phyloP scores from a whole-genome alignment of 2,329 filamentous ascomycete genomes.

The Amylocarpus encephaloides region DNA sequence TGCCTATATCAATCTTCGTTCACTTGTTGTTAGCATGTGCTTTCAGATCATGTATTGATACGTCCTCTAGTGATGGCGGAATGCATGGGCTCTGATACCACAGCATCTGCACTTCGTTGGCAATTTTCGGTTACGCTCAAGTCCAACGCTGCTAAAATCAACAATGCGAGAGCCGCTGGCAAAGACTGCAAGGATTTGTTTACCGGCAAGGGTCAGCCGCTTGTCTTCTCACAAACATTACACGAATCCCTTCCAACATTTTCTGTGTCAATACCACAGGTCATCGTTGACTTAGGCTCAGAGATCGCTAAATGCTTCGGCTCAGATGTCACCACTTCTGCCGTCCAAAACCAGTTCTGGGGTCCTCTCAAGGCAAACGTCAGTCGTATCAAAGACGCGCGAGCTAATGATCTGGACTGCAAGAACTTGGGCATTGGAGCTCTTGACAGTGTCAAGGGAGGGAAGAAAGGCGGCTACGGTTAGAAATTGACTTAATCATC shows the following conservation, averaged over 20 bases:
- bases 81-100: too few species aligned
- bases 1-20: background rate
- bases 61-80: too few species aligned
- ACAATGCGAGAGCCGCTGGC: too few species aligned
- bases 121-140: too few species aligned
- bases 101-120: too few species aligned
- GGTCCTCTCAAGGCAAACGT: background rate
- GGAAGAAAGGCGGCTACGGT: background rate
- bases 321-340: conserved; percentile 24
- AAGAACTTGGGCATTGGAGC: background rate
- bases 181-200: too few species aligned
- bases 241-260: background rate
- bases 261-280: background rate
- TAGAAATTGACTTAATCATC: background rate
- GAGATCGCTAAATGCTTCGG: conserved; percentile 19
- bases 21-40: too few species aligned
- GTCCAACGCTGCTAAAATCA: too few species aligned
- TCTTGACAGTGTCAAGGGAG: too few species aligned
- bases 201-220: too few species aligned
- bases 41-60: too few species aligned
- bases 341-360: conserved; percentile 7
- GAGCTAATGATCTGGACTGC: background rate
- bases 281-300: conserved; percentile 1
- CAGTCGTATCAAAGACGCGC: background rate
- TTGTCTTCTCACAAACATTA: background rate